Conservation (phyloP, 495 filamentous ascomycete species). For the Penicillium goetzii region DNA sequence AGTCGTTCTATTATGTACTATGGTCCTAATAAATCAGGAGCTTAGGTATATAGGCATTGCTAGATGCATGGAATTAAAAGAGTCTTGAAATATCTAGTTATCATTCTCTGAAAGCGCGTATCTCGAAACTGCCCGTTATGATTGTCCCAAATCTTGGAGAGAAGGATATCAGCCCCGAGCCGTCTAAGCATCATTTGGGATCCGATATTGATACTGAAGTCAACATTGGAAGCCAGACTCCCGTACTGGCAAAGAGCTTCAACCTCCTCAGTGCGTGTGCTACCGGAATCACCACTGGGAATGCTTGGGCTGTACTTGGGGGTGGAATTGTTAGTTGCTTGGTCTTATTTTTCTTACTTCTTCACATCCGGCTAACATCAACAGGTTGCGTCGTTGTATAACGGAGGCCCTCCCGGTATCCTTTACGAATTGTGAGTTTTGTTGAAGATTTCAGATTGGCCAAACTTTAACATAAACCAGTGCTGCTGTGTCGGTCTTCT, state of each 20-base stretch:
- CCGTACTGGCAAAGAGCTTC: not conserved
- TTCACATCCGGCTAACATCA: not conserved
- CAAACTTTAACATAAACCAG: not conserved
- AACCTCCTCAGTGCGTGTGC: constrained; percentile 4
- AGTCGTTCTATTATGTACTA: too few species aligned
- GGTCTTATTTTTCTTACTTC: too few species aligned
- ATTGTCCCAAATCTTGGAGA: too few species aligned
- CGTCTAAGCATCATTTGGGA: too few species aligned
- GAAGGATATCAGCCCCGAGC: too few species aligned
- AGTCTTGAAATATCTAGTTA: too few species aligned
- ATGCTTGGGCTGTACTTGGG: constrained; percentile 4
- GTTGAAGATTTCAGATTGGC: too few species aligned
- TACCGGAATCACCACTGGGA: constrained; percentile 9
- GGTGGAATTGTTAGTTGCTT: constrained; percentile 1
- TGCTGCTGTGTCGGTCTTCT: not conserved
- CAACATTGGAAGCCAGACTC: constrained; percentile 1
- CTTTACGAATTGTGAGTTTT: constrained; percentile 7
- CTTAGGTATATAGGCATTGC: too few species aligned
- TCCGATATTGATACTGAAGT: not conserved
- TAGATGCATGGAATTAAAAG: too few species aligned
- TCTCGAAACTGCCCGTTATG: too few species aligned
- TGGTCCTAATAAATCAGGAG: too few species aligned
- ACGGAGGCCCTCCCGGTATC: constrained; percentile 1
- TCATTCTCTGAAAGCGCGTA: too few species aligned
- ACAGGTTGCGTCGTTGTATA: constrained; percentile 5